Conservation (phyloP, 441 rosid genomes). For the Isatis lusitanica region DNA sequence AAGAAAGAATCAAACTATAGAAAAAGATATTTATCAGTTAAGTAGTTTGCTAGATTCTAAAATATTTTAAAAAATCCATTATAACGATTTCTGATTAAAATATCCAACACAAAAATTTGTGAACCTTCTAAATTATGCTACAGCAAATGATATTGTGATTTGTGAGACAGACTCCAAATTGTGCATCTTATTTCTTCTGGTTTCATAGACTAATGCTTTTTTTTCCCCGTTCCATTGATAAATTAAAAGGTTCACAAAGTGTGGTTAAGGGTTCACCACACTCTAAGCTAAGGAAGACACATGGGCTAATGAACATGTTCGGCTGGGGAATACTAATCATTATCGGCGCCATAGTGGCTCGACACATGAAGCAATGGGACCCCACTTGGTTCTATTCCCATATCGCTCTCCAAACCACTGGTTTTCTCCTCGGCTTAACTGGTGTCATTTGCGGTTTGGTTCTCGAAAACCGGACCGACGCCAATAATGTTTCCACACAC, state of each 20-base stretch:
- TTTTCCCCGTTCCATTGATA: neutral
- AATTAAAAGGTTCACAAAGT: constrained; percentile 32
- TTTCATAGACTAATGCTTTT: neutral
- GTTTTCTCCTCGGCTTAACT: constrained; percentile 52
- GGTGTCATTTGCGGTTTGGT: constrained; percentile 63
- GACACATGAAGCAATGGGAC: constrained; percentile 57
- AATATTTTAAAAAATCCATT: too few relatives aligned
- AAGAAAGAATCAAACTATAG: too few relatives aligned
- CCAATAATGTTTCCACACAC: constrained; percentile 54
- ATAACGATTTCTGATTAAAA: too few relatives aligned
- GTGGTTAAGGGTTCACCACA: constrained; percentile 36
- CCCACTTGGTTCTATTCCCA: constrained; percentile 79
- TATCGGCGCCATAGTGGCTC: constrained; percentile 63
- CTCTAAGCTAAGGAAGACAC: constrained; percentile 51
- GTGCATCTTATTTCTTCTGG: neutral
- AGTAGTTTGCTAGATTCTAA: too few relatives aligned
- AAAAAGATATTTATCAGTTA: too few relatives aligned
- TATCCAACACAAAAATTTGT: too few relatives aligned
- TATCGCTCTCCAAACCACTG: constrained; percentile 50
- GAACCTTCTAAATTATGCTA: too few relatives aligned
- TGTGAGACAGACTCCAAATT: neutral
- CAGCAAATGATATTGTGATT: neutral
- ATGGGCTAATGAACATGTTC: constrained; percentile 72
- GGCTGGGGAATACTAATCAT: constrained; percentile 76
- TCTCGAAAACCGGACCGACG: constrained; percentile 45